Evolutionary conservation across 768 basidiomycete genomes (phyloP).

Genomic region (Xerocomellus chrysenteron): DNA sequence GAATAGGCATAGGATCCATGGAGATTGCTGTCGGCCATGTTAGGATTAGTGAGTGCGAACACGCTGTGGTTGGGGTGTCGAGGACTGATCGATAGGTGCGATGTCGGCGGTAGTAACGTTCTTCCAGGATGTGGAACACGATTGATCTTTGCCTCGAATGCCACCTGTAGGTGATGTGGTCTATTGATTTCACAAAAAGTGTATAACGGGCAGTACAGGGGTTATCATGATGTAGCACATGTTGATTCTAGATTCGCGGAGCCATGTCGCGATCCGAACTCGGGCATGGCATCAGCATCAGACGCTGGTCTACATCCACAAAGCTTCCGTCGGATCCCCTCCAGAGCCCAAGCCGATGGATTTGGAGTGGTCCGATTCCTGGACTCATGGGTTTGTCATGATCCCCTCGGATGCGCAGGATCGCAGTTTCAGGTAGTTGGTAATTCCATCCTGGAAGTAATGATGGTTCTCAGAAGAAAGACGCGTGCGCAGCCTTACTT

Average conservation of each 20-base stretch:
- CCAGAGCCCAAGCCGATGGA: constrained; percentile 4
- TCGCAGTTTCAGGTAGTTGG: background rate
- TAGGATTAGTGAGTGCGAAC: background rate
- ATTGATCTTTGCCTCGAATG: constrained; percentile 2
- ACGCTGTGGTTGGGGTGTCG: background rate
- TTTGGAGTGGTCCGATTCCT: background rate
- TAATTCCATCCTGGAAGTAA: constrained; percentile 1
- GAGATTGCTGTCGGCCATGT: constrained; percentile 12
- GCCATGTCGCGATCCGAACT: no score
- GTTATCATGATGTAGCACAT: background rate
- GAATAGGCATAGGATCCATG: constrained; percentile 66
- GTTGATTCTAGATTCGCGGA: no score
- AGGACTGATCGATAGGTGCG: constrained; percentile 5
- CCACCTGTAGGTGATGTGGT: constrained; percentile 8
- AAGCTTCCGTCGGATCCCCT: constrained; percentile 14
- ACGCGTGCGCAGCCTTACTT: background rate
- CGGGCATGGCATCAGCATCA: no score
- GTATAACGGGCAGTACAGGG: constrained; percentile 1
- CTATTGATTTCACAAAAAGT: constrained; percentile 3
- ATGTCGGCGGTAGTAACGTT: constrained; percentile 3
- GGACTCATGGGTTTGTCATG: background rate
- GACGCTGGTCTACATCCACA: background rate
- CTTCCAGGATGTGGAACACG: background rate
- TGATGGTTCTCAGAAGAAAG: background rate
- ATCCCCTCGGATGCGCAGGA: constrained; percentile 18